Evolutionary conservation across 1,284 basidiomycete genomes (phyloP), one percentile per base, ranked within the genome.

Genomic region (Trichosporon sp.): DNA sequence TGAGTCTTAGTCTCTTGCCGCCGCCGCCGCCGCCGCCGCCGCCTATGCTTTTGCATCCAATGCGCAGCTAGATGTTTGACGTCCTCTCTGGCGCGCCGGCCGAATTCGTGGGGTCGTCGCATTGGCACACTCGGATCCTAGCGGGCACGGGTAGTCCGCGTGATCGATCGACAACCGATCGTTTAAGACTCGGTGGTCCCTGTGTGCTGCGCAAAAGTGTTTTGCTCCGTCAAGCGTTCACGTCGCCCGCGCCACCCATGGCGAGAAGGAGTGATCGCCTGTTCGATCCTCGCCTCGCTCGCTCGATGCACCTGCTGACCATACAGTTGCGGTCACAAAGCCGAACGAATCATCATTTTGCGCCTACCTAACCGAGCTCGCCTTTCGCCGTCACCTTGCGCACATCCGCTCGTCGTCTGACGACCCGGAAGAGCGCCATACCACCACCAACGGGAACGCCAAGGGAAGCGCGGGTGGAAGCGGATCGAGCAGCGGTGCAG

Each of bases 281-380:
- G n/a, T n/a, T n/a, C n/a, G n/a, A n/a, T n/a, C n/a, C n/a, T n/a
- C n/a, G n/a, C n/a, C n/a, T n/a, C 13, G 32, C 44, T 23, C 27
- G 14, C 58, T 25, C n/a, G 58, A 11, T 11, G 11, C 25, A 9
- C 4, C 3, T 23, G 32, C 32, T 36, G 21, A 33, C 32, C 1
- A 0, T 29, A 6, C 78, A 95, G 95, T 94, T 56, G 94, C 94
- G 83, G 86, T 93, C 78, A 92, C 92, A 44, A 96, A 95, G 78
- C 95, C 95, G 16, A 88, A 88, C 62, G 93, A 97, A 81, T 86
- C 87, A 54, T 93, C 92, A 3, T 97, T 97, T 81, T 87, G 92
- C 63, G 85, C 92, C 14, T 95, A 93, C 81, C 88, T 98, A 73
- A 97, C 94, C 33, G 93, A 96, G 77, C 89, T 92, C 75, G 93